Evolutionary conservation across 345 rosid species (phyloP), one percentile per base, ranked within the genome.

Genomic region (Eutrema japonicum): DNA sequence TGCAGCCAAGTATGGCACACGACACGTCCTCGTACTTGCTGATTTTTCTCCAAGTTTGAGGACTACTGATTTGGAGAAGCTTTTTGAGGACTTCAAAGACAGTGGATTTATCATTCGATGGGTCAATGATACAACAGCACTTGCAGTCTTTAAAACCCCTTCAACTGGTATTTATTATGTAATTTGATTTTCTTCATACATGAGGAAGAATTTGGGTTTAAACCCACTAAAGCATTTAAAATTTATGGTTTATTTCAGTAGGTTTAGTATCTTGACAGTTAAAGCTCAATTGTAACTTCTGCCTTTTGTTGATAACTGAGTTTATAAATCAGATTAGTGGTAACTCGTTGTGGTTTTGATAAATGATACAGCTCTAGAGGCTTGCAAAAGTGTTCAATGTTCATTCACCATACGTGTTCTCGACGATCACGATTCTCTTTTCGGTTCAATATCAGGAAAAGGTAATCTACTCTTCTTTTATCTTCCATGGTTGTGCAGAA

Each of bases 61-160:
- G 84, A 86, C 98, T 27, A 84, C 71, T 35, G 96, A 92, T 62
- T 87, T 95, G 55, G 99, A 95, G 79, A 95, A 79, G 78, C 82
- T 88, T 59, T 82, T 88, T 55, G 83, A 74, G 54, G 89, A 83
- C 75, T 90, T 83, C 48, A 87, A 66, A 71, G 91, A 79, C 61
- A 75, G 49, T 40, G 90, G 84, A 71, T 66, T 92, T 69, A 81
- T 79, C 67, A 87, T 95, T 82, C 92, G 91, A 70, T 95, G 99
- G 97, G 88, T 92, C 61, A 87, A 86, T 82, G 96, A 95, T 75
- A 94, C 93, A 65, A 69, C 81, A 11, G 97, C 98, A 8, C 90
- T 91, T 78, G 97, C 96, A 56, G 98, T 94, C 45, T 92, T 94
- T 75, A 83, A 65, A 77, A 80, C 88, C 52, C 93, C 99, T 10